Conservation (phyloP, 768 basidiomycete genomes). For the Tremella fuciformis region DNA sequence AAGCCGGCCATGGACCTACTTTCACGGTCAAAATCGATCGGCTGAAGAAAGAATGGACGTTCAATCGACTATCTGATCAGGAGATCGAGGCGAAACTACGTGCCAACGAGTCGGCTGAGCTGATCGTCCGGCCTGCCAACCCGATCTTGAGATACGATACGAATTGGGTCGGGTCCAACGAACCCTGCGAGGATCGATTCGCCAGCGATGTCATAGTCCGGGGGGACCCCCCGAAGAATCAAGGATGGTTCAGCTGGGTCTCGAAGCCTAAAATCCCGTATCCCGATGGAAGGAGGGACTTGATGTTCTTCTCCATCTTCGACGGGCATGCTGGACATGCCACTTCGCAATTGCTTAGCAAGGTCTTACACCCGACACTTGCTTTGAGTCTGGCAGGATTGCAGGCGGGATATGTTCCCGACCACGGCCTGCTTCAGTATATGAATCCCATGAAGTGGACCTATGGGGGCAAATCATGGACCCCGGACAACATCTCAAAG, state of each 20-base stretch:
- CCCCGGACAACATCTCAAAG: conserved; percentile 21
- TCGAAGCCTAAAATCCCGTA: conserved; percentile 4
- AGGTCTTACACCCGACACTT: conserved; percentile 78
- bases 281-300: conserved; percentile 57
- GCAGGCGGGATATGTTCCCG: conserved; percentile 30
- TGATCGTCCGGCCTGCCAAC: conserved; percentile 26
- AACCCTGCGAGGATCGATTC: conserved; percentile 86
- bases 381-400: conserved; percentile 63
- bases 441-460: conserved; percentile 26
- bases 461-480: conserved; percentile 15
- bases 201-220: conserved; percentile 64
- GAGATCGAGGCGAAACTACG: conserved; percentile 33
- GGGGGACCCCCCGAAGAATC: conserved; percentile 26
- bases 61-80: conserved; percentile 19
- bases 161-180: conserved; percentile 76
- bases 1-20: conserved; percentile 8
- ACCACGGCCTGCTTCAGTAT: background rate
- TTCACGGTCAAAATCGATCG: conserved; percentile 22
- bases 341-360: conserved; percentile 79
- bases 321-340: conserved; percentile 69
- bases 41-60: conserved; percentile 20
- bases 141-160: conserved; percentile 60
- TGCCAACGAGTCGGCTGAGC: conserved; percentile 23
- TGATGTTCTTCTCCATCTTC: conserved; percentile 80
- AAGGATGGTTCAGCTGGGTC: conserved; percentile 1